These are phyloP conservation scores for Avena eriantha DNA, from an alignment of 176 grass and related monocot genomes.

Conservation along the genomic window DNA sequence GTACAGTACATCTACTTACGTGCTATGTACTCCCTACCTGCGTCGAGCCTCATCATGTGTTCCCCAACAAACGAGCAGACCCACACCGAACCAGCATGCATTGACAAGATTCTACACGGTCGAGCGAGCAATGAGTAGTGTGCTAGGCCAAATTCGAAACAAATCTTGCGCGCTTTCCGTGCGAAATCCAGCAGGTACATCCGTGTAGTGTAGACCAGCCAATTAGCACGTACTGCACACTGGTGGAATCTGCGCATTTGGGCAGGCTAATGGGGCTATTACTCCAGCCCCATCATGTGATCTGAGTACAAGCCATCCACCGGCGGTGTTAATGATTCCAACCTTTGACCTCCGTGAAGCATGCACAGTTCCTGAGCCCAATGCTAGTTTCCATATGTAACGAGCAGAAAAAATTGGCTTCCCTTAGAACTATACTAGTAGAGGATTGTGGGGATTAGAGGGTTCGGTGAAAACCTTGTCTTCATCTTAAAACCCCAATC, in stretches of 20 bases:
- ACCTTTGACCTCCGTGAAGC: conserved; percentile 22
- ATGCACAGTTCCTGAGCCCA: background rate
- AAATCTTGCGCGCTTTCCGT: background rate
- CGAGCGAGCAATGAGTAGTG: background rate
- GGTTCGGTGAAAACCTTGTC: too few species aligned
- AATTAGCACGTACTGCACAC: background rate
- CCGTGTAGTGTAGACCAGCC: background rate
- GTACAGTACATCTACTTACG: background rate
- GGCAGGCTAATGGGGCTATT: background rate
- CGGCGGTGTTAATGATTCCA: conserved; percentile 40
- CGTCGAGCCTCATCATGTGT: background rate
- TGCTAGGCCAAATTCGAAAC: background rate
- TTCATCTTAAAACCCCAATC: too few species aligned
- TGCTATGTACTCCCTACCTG: background rate
- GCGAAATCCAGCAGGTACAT: background rate
- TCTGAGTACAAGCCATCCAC: background rate
- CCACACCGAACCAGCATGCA: background rate
- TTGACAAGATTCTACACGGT: background rate
- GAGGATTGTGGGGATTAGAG: too few species aligned
- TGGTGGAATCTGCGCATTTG: background rate
- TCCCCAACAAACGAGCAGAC: background rate
- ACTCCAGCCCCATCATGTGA: conserved; percentile 40
- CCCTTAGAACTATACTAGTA: too few species aligned
- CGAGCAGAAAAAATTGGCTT: too few species aligned
- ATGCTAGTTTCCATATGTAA: background rate